These are phyloP conservation scores for Boletus rubescentipes DNA, from an alignment of 768 basidiomycete genomes.

Conservation along the genomic window DNA sequence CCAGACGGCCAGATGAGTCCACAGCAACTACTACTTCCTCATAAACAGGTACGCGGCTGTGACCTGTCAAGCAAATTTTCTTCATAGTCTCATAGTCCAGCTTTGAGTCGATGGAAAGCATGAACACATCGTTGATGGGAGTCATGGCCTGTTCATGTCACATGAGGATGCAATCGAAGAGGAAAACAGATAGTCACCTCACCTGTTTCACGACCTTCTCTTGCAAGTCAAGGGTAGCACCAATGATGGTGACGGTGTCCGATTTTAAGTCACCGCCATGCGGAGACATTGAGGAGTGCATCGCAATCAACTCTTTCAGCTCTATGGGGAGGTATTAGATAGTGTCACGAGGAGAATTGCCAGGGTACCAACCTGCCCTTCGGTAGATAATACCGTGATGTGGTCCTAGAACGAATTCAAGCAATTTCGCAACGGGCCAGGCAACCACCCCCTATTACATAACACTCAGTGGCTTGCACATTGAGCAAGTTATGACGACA, in stretches of 20 bases:
- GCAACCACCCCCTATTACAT: slow-evolving; percentile 60
- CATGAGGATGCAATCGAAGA: not conserved
- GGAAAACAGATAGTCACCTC: not conserved
- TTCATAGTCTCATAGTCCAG: slow-evolving; percentile 80
- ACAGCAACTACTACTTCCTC: slow-evolving; percentile 69
- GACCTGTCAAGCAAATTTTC: slow-evolving; percentile 74
- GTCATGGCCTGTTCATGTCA: slow-evolving; percentile 64
- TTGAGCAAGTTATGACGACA: not conserved
- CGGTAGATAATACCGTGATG: slow-evolving; percentile 93
- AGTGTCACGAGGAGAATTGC: not conserved
- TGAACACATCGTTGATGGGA: slow-evolving; percentile 75
- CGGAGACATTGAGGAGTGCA: slow-evolving; percentile 71
- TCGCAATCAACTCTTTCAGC: slow-evolving; percentile 86
- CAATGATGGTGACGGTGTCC: slow-evolving; percentile 89
- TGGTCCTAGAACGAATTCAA: slow-evolving; percentile 73
- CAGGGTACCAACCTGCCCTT: slow-evolving; percentile 49
- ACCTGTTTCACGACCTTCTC: slow-evolving; percentile 79
- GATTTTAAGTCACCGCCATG: slow-evolving; percentile 84
- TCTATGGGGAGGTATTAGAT: slow-evolving; percentile 38
- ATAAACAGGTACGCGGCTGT: slow-evolving; percentile 81
- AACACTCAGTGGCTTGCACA: not conserved
- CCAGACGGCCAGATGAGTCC: slow-evolving; percentile 33
- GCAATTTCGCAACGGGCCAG: slow-evolving; percentile 84
- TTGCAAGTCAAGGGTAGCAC: slow-evolving; percentile 85
- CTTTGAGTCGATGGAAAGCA: slow-evolving; percentile 82